Base-by-base conservation (phyloP, 2,329 filamentous ascomycete genomes). In the Shiraia sp. region DNA sequence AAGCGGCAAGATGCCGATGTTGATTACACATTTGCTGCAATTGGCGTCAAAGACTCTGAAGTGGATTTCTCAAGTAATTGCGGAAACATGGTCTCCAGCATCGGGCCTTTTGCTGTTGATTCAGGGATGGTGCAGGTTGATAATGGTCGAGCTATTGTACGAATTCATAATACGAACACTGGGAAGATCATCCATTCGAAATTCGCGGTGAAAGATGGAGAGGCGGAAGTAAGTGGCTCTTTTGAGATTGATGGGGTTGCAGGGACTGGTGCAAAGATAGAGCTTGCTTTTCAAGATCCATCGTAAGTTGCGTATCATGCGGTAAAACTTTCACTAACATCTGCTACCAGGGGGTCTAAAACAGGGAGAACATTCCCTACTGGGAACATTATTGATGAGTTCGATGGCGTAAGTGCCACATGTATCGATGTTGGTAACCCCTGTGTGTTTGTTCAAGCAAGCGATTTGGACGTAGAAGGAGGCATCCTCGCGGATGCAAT, bases 131-230 rank as follows among this genome's bases (percentile, higher is more conserved):
- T 33, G 0, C 47, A 55, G 49, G 65, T 52, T 2, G 59, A 65
- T 14, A 22, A 8, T 8, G 59, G 57, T 8, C 62, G 66, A 42
- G 70, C 73, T 2, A 78, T 71, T 0, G 77, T 89, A 10, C 72
- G 78, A 40, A 81, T 89, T 26, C 75, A 78, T 55, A 90, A 90
- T 61, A 88, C 85, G 1, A 90, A 90, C 53, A 90, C 86, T 0
- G 69, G 70, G 13, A 88, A 88, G 58, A 63, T 83, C 17, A 80
- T 88, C 42, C 67, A 78, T 29, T 75, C 80, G 1, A 77, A 71
- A 0, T 87, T 87, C 50, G 68, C 72, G 0, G 72, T 84, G 2
- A 59, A 68, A 0, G 74, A 73, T 2, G 73, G 69, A 0, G 73
- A 79, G 42, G 72, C 78, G 2, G 73, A 73, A 2, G 69, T 74